Evolutionary conservation across 192 early-diverging fungal genomes (phyloP), one percentile per base, ranked within the genome.

Genomic region (Geranomyces michiganensis): DNA sequence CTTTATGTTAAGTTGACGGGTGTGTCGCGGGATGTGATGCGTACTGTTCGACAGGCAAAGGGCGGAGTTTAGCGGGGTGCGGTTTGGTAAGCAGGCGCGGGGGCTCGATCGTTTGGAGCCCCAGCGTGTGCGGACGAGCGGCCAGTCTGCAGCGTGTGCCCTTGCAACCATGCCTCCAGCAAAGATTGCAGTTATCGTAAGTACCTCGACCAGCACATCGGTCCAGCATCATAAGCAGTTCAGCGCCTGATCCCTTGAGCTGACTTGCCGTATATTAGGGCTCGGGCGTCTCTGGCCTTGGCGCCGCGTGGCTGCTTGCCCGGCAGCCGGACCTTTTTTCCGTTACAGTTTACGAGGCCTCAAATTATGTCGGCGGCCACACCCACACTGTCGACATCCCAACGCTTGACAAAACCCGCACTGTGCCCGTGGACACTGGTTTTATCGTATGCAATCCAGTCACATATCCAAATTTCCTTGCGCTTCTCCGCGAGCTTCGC

Each of bases 361-460:
- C 74, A 17, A 47, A 69, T 47, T 85, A 88, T 62, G 30, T 85
- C 62, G 89, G 89, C 5, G 89, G 89, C 19, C 89, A 90, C 74
- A 80, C 89, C 12, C 77, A 90, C 70, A 90, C 89, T 6, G 86
- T 89, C n/a, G 76, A 84, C 53, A 67, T 82, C 32, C 70, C 56
- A 7, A 45, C 76, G 15, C 72, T 83, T 9, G 66, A 77, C 10
- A 63, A 68, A 19, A 48, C 36, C 33, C 33, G 53, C 26, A 74
- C 29, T 22, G 75, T 82, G 29, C 87, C 85, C 59, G 89, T 90
- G 30, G 89, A 90, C 65, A 88, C 85, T 14, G 88, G 88, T 17
- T 89, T 89, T 68, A 89, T 89, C 56, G 87, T 90, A 10, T 88
- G 79, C 77, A 90, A 90, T 65, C 76, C 74, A 3, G 67, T 89